Percentiles rank a stretch among this genome's conserved stretches.
These are phyloP conservation scores for Hemisphaericaspora xylanilytica DNA, from an alignment of 1,139 yeast genomes.

Conservation along the genomic window DNA sequence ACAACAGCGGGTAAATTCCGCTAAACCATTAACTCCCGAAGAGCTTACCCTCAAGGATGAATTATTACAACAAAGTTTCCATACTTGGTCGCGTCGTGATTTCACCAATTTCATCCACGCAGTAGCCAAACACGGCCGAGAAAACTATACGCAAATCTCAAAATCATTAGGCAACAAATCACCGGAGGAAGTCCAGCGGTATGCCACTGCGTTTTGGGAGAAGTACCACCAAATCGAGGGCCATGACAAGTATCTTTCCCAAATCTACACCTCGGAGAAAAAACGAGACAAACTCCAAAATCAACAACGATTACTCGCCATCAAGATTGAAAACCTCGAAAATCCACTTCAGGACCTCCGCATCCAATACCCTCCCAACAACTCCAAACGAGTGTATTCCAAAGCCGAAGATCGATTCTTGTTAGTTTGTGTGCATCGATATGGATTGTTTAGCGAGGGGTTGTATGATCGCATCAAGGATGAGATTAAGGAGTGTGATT, in stretches of 20 bases:
- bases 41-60: constrained; percentile 64
- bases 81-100: constrained; percentile 84
- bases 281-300: constrained; percentile 59
- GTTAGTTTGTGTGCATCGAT: constrained; percentile 66
- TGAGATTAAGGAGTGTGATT: constrained; percentile 67
- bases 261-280: constrained; percentile 86
- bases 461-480: constrained; percentile 75
- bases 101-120: constrained; percentile 82
- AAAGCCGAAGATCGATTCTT: constrained; percentile 85
- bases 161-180: constrained; percentile 66
- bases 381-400: constrained; percentile 81
- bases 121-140: constrained; percentile 76
- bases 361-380: constrained; percentile 88
- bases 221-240: constrained; percentile 76
- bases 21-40: constrained; percentile 72
- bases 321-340: constrained; percentile 59
- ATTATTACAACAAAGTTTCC: constrained; percentile 65
- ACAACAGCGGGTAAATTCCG: constrained; percentile 67
- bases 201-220: constrained; percentile 73
- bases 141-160: constrained; percentile 58
- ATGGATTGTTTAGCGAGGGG: constrained; percentile 71
- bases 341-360: constrained; percentile 76
- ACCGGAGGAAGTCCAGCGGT: constrained; percentile 64
- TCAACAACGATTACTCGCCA: constrained; percentile 65
- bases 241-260: constrained; percentile 77